A percentile compares a stretch with the other conserved stretches of the same genome.
phyloP scores from a whole-genome alignment of 2,329 filamentous ascomycete genomes.

The Stagonosporopsis rhizophila region DNA sequence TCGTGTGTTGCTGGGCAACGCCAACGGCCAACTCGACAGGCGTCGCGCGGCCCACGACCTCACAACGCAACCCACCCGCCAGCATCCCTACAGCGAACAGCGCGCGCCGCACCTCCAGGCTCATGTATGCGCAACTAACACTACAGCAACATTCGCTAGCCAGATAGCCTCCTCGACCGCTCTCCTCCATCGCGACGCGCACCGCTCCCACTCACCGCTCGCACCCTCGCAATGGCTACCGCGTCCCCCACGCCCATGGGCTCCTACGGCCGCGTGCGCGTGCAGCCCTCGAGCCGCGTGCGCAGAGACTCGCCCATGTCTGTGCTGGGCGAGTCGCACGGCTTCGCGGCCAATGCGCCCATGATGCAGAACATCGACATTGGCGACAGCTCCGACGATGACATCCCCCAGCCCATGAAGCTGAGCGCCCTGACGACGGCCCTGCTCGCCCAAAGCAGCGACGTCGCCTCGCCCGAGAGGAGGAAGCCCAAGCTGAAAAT shows the following conservation, averaged over 20 bases:
- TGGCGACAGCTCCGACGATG: slow-evolving; percentile 92
- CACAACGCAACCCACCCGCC: slow-evolving; percentile 31
- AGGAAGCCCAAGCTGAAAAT: slow-evolving; percentile 49
- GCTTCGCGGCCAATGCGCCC: slow-evolving; percentile 54
- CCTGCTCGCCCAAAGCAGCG: slow-evolving; percentile 64
- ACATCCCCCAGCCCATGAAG: slow-evolving; percentile 85
- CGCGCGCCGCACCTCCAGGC: slow-evolving; percentile 32
- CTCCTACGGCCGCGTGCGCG: slow-evolving; percentile 50
- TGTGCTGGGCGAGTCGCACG: slow-evolving; percentile 53
- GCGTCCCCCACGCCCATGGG: slow-evolving; percentile 51
- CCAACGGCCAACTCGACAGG: slow-evolving; percentile 15
- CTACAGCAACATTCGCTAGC: slow-evolving; percentile 50
- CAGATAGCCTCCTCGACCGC: slow-evolving; percentile 28
- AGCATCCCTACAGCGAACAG: slow-evolving; percentile 47
- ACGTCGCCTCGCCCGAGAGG: slow-evolving; percentile 50
- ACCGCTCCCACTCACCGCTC: slow-evolving; percentile 14
- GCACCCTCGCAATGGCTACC: slow-evolving; percentile 42
- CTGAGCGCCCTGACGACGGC: slow-evolving; percentile 92
- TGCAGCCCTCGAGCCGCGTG: slow-evolving; percentile 44
- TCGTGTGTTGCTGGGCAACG: slow-evolving; percentile 11
- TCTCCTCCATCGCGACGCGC: slow-evolving; percentile 34
- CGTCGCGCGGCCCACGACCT: slow-evolving; percentile 9
- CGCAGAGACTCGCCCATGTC: slow-evolving; percentile 57
- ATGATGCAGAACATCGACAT: slow-evolving; percentile 60
- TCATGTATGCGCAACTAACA: slow-evolving; percentile 51